These are phyloP conservation scores for Mallotus repandus DNA, from an alignment of 441 rosid genomes.

Conservation along the genomic window DNA sequence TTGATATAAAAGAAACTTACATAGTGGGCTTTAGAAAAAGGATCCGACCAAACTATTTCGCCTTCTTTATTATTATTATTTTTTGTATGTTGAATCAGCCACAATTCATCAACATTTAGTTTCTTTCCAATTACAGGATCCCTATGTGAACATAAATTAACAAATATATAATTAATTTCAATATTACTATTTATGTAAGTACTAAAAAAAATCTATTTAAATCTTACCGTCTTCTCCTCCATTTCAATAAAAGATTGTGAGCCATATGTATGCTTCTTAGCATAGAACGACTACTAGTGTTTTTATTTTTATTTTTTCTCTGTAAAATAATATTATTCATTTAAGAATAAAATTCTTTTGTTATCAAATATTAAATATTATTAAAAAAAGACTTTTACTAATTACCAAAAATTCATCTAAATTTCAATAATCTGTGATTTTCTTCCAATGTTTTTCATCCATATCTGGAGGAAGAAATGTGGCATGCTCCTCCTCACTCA, in stretches of 20 bases:
- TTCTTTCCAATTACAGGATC: background rate
- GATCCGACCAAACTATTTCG: background rate
- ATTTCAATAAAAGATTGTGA: background rate
- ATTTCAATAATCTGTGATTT: too few species aligned
- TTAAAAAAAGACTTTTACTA: too few species aligned
- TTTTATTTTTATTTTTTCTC: background rate
- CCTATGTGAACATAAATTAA: background rate
- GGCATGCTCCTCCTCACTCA: too few species aligned
- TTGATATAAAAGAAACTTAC: background rate
- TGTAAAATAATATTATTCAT: too few species aligned
- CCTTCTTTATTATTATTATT: background rate
- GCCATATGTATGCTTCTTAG: background rate
- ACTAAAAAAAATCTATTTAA: too few species aligned
- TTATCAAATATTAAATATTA: too few species aligned
- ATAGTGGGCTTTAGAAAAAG: background rate
- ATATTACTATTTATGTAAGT: background rate
- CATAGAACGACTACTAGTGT: background rate
- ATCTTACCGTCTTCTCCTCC: background rate
- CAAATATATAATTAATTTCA: background rate
- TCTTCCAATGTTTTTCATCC: too few species aligned
- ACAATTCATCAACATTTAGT: background rate
- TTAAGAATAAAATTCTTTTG: too few species aligned
- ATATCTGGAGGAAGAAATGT: too few species aligned
- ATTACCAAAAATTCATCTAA: too few species aligned
- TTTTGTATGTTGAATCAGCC: background rate